Percentiles rank a stretch among this genome's conserved stretches.
Conservation (phyloP, 345 rosid species). For the Cardamine chenopodiifolia region DNA sequence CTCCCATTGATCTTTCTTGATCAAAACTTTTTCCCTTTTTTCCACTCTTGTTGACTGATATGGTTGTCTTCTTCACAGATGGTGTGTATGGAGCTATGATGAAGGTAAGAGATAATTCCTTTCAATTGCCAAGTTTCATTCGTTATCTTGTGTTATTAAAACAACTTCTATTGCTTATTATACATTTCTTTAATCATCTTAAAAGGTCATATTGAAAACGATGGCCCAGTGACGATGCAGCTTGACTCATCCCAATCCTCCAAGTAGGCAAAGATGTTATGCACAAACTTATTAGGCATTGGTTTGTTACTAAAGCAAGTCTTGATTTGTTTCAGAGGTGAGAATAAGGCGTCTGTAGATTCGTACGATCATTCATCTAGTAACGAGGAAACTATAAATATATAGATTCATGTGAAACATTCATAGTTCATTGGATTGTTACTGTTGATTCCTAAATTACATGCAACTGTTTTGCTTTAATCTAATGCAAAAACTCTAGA, state of each 20-base stretch:
- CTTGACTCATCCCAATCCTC: slow-evolving; percentile 70
- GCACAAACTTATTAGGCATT: neutral
- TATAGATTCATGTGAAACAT: slow-evolving; percentile 11
- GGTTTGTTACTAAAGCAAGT: slow-evolving; percentile 9
- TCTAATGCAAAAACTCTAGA: slow-evolving; percentile 1
- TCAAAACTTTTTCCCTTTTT: neutral
- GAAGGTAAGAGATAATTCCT: slow-evolving; percentile 53
- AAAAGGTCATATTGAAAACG: slow-evolving; percentile 77
- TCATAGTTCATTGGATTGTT: slow-evolving; percentile 17
- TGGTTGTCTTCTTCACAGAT: slow-evolving; percentile 43
- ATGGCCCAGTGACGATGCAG: slow-evolving; percentile 95
- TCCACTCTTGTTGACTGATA: neutral
- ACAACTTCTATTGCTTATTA: slow-evolving; percentile 3
- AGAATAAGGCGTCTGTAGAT: slow-evolving; percentile 32
- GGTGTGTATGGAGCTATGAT: slow-evolving; percentile 89
- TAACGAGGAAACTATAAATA: neutral
- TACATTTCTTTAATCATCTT: neutral
- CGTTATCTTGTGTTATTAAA: neutral
- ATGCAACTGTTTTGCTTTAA: neutral
- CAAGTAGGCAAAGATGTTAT: slow-evolving; percentile 50
- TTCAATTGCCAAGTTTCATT: neutral
- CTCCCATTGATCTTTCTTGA: neutral
- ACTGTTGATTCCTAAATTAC: slow-evolving; percentile 6
- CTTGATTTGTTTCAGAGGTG: slow-evolving; percentile 40
- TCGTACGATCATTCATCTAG: slow-evolving; percentile 25